Percentiles rank a stretch among this genome's conserved stretches.
These are phyloP conservation scores for Umbelopsis sp. DNA, from an alignment of 371 early-diverging fungal genomes.

Conservation along the genomic window DNA sequence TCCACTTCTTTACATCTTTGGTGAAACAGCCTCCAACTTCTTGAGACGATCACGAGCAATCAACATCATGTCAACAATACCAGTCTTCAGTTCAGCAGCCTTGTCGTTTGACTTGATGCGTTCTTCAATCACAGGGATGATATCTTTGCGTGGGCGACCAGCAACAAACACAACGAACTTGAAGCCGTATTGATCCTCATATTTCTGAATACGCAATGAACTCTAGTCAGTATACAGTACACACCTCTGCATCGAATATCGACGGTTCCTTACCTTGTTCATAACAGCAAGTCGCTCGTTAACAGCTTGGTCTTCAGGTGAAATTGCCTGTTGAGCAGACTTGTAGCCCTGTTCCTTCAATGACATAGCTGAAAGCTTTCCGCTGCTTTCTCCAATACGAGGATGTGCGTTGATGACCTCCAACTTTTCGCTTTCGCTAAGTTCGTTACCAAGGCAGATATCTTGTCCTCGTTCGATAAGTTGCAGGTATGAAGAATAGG, in stretches of 20 bases:
- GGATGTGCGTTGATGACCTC: constrained; percentile 88
- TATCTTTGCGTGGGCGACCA: constrained; percentile 70
- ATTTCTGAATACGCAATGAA: constrained; percentile 41
- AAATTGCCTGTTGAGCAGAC: constrained; percentile 24
- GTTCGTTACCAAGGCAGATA: constrained; percentile 50
- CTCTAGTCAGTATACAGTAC: too few relatives aligned
- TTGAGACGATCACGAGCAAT: constrained; percentile 80
- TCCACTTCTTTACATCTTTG: neutral
- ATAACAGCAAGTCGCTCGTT: constrained; percentile 52
- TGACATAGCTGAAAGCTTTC: constrained; percentile 73
- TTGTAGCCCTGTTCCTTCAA: constrained; percentile 77
- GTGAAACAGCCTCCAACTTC: constrained; percentile 44
- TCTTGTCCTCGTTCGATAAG: constrained; percentile 65
- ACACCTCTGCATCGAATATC: neutral
- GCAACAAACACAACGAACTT: constrained; percentile 91
- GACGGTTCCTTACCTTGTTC: constrained; percentile 56
- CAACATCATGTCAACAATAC: constrained; percentile 72
- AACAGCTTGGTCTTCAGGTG: constrained; percentile 41
- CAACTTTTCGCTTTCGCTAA: constrained; percentile 64
- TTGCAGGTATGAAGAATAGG: constrained; percentile 65
- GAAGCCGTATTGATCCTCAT: constrained; percentile 87
- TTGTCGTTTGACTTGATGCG: constrained; percentile 55
- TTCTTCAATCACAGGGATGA: constrained; percentile 75
- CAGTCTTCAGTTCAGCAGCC: constrained; percentile 64
- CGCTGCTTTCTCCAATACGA: constrained; percentile 81